Base-by-base conservation (phyloP, 2,329 filamentous ascomycete species). In the Aotearoamyces nothofagi region DNA sequence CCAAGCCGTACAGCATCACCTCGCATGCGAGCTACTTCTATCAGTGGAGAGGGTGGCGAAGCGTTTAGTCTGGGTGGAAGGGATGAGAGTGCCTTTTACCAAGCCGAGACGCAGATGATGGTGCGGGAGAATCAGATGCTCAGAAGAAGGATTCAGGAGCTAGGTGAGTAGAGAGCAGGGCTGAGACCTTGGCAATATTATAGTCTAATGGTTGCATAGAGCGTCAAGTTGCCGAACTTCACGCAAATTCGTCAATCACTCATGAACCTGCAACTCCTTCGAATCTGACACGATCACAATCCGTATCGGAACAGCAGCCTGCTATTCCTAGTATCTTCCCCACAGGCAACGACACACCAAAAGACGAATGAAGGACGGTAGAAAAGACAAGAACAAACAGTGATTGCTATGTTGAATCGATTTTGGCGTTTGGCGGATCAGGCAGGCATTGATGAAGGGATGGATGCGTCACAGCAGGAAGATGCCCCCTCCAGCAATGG, bases 71-170 rank as follows among this genome's bases (percentile, higher is more conserved):
- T 78, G 2, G 67, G 66, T n/a, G 67, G 66, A 5, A 61, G 78
- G 11, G 79, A 84, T 43, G 79, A 86, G 48, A 74, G 66, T 38
- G 74, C 76, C 1, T 84, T 83, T 49, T 86, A 86, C 44, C 78
- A 84, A 49, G 79, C 79, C 4, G 80, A 87, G 54, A 82, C 78
- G 2, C 77, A 82, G 52, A 83, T 71, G 55, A 53, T 87, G 42
- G 66, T 73, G 13, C 63, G 80, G 15, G 80, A 86, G 56, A 87
- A 86, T 41, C 79, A 86, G 52, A 84, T 87, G 79, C 57, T 87
- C 29, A 72, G 76, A 36, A 65, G 75, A 47, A 64, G 80, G 27
- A 79, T 84, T 34, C 63, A 75, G 19, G 78, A 84, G 43, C 55
- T 84, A 9, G 78, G 77, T 78, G 55, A 40, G 60, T 39, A 29